Conservation (phyloP, 495 filamentous ascomycete genomes). For the Penicillium tannophilum region DNA sequence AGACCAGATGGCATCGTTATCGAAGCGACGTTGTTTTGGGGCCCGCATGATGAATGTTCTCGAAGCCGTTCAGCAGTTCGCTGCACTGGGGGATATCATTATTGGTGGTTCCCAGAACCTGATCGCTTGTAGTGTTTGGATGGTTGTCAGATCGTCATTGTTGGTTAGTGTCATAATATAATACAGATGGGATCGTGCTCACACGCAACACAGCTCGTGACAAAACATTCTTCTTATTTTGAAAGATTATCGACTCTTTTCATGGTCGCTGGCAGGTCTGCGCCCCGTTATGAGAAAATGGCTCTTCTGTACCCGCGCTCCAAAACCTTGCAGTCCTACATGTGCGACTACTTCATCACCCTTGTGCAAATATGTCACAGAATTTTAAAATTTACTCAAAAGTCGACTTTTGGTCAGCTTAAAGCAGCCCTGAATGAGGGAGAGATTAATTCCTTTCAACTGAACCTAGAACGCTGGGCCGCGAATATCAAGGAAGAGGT, state of each 20-base stretch:
- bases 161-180: slow-evolving; percentile 24
- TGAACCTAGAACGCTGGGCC: slow-evolving; percentile 40
- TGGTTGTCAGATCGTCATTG: slow-evolving; percentile 42
- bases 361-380: slow-evolving; percentile 44
- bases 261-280: slow-evolving; percentile 41
- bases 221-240: slow-evolving; percentile 28
- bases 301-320: slow-evolving; percentile 44
- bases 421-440: slow-evolving; percentile 15
- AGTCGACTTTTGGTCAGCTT: slow-evolving; percentile 37
- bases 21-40: slow-evolving; percentile 36
- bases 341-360: slow-evolving; percentile 48
- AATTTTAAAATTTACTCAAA: slow-evolving; percentile 35
- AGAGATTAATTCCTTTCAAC: slow-evolving; percentile 31
- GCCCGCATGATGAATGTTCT: slow-evolving; percentile 45
- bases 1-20: slow-evolving; percentile 21
- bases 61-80: slow-evolving; percentile 45
- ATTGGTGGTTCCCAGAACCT: slow-evolving; percentile 48
- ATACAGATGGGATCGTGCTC: too few species aligned
- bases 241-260: slow-evolving; percentile 44
- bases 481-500: slow-evolving; percentile 41
- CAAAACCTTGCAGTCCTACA: slow-evolving; percentile 34
- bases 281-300: slow-evolving; percentile 45
- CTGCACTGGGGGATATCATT: slow-evolving; percentile 44
- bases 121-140: slow-evolving; percentile 49
- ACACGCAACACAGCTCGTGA: background rate